Conservation (phyloP, 495 filamentous ascomycete species). For the Haplographium delicatum region DNA sequence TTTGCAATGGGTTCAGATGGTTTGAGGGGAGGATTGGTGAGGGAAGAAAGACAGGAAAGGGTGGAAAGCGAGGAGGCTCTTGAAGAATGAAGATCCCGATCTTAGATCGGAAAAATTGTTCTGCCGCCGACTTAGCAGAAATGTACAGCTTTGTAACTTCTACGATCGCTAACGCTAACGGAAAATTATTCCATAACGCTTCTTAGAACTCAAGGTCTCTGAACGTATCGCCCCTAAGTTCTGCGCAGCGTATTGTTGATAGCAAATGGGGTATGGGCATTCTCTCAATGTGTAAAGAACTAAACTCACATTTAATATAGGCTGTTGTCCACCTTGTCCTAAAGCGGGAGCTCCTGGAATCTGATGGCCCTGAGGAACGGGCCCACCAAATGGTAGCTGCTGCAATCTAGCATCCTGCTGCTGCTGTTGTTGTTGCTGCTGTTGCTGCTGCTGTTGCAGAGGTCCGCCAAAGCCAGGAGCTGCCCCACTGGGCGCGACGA, state of each 20-base stretch:
- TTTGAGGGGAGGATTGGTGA: too few species aligned
- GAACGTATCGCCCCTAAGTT: too few species aligned
- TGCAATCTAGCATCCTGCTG: constrained; percentile 42
- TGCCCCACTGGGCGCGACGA: constrained; percentile 31
- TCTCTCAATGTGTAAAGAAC: background rate
- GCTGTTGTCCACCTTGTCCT: constrained; percentile 77
- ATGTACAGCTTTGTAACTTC: too few species aligned
- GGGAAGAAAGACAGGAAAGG: too few species aligned
- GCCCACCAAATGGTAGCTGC: constrained; percentile 37
- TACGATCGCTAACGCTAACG: too few species aligned
- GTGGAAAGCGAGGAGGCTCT: too few species aligned
- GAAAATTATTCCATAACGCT: too few species aligned
- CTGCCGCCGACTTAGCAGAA: too few species aligned
- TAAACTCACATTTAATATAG: constrained; percentile 78
- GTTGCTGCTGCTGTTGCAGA: constrained; percentile 24
- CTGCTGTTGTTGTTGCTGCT: constrained; percentile 31
- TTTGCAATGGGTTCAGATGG: too few species aligned
- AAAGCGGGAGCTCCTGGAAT: constrained; percentile 51
- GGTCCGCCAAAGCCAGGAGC: constrained; percentile 42
- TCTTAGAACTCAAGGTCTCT: too few species aligned
- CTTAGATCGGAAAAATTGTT: too few species aligned
- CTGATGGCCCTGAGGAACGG: constrained; percentile 28
- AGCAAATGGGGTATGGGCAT: background rate
- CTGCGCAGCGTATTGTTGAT: background rate
- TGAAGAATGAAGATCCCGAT: too few species aligned